Evolutionary conservation across 306 rosid genomes (phyloP), one percentile per base, ranked within the genome.

Genomic region (Prunus campanulata): DNA sequence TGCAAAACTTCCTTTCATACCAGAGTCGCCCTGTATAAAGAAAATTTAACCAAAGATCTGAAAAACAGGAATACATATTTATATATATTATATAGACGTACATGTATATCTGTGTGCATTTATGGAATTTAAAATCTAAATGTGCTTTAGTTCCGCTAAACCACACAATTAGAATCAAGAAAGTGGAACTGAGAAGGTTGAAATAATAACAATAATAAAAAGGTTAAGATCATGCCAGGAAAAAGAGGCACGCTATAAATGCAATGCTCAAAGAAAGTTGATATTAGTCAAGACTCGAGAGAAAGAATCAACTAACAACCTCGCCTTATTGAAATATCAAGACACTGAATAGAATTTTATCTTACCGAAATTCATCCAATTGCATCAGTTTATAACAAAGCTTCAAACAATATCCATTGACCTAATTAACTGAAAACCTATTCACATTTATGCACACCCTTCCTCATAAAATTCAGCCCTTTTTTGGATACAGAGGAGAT

Each of bases 1-100:
- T 24, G 97, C 97, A 85, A 95, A 90, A 80, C 88, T 83, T 77
- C 99, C 97, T 79, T 95, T 95, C 91, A 91, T 83, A 75, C 93
- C 90, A 51, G 72, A 66, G 68, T 95, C 96, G 2, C 99, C 97
- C 97, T 95, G 62, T 46, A 77, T 57, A 8, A 39, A 9, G 32
- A 22, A 60, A 66, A 29, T 19, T 68, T 7, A 18, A 46, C 24
- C 44, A 70, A 84, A 77, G 62, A 74, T 81, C 70, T 57, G 11
- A 56, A 77, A 71, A 19, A 39, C 49, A 66, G 57, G 51, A 52
- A 56, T 44, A 24, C 5, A 14, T 20, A 42, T 42, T 5, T 9
- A 16, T 50, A 44, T 35, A 11, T 56, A 2, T 9, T 35, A 32
- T 4, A 11, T 9, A 18, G 8, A 13, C 14, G 19, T 13, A 12